Evolutionary conservation across 202 grass and related monocot species (phyloP), one percentile per base, ranked within the genome.

Genomic region (Saccharum hybrid): DNA sequence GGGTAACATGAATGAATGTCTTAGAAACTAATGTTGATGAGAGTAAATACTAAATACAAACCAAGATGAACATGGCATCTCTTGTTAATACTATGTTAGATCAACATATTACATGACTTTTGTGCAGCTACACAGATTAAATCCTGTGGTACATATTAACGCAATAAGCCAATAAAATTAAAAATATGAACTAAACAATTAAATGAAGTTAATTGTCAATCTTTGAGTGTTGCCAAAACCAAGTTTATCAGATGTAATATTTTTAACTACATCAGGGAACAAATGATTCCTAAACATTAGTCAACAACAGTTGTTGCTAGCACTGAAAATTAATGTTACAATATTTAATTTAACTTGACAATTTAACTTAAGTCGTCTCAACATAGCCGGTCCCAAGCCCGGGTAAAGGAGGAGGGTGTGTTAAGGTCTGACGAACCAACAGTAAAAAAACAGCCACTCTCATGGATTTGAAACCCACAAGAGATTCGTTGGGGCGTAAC

Each of bases 1-100:
- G 74, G 21, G 78, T 48, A 80, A 75, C 45, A 33, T 76, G 42
- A 89, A 39, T 40, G 81, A 80, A 48, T 0, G 26, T 12, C 19
- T 83, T 71, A 82, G 39, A 79, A 64, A 54, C 0, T 62, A 31
- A 82, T 61, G 37, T 41, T 67, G 30, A 51, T 26, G 39, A 62
- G 64, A 31, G 21, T 68, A 48, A 39, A 61, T 36, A 64, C 6
- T 68, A 48, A 39, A 61, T 36, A 64, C 6, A 54, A 88, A 39
- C 59, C 19, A 82, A 84, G 66, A 64, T 42, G 43, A 38, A 42
- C 12, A 62, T 7, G 31, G 19, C 19, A 63, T 31, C 33, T 73
- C 51, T 61, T 86, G 49, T 33, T 30, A 1, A 75, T 45, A 63
- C 12, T 26, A 37, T 39, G 12, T 63, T 22, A 78, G 18, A 12